Base-by-base conservation (phyloP, 305 asterid species). In the Fraxinus platypoda region DNA sequence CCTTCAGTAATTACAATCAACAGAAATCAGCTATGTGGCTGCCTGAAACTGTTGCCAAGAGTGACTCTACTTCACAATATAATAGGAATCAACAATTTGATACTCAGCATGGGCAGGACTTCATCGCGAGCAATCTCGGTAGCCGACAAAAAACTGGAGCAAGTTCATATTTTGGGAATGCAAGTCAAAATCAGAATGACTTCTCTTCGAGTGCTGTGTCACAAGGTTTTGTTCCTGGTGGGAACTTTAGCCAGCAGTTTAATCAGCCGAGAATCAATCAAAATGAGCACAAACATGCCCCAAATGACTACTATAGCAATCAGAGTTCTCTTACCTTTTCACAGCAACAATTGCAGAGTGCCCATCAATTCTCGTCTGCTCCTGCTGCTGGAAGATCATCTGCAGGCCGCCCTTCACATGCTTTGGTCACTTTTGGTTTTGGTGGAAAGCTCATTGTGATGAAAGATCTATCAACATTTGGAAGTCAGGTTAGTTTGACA, bases 401-500 rank as follows among this genome's bases (percentile, higher is more conserved):
- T 83, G 97, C 93, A 31, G 99, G 98, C 72, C 98, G 97, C 43
- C 98, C 99, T 80, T 90, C 95, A 38, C 98, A 94, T 88, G 99
- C 98, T 81, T 86, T 96, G 89, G 97, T 91, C 81, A 77, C 94
- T 83, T 96, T 96, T 88, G 99, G 98, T 77, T 96, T 96, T 87
- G 99, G 99, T 68, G 99, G 99, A 83, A 96, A 96, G 86, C 94
- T 96, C 80, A 89, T 96, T 81, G 91, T 94, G 86, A 87, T 91
- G 91, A 94, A 90, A 88, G 87, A 90, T 80, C n/a, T n/a, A n/a
- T n/a, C 89, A 83, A 90, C 87, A 77, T 91, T 84, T 75, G 97
- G 92, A 81, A 91, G 88, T 82, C 98, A 96, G 99, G 99, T 94
- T 84, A 68, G 92, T 86, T 59, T 78, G 82, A 76, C 33, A 68